Conservation (phyloP, 495 filamentous ascomycete genomes). For the Xylaria scruposa region DNA sequence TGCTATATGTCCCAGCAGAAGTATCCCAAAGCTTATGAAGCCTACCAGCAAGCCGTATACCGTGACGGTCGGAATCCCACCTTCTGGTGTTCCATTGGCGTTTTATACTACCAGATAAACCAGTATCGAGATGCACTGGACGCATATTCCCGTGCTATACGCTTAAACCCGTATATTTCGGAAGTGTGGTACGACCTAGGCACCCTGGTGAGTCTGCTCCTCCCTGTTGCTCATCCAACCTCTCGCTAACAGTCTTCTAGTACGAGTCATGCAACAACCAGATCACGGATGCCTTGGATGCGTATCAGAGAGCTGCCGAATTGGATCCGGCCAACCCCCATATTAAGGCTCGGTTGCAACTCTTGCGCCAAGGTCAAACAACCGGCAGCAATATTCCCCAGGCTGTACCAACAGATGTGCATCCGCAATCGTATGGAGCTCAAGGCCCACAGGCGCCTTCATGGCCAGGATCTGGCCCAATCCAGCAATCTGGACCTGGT, state of each 20-base stretch:
- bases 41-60: constrained; percentile 98
- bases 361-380: constrained; percentile 80
- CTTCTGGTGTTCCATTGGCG: constrained; percentile 99
- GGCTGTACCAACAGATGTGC: constrained; percentile 56
- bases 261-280: constrained; percentile 99
- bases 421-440: constrained; percentile 80
- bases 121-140: constrained; percentile 98
- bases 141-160: constrained; percentile 97
- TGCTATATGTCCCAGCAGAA: constrained; percentile 99
- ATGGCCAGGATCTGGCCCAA: constrained; percentile 75
- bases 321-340: constrained; percentile 92
- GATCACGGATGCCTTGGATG: constrained; percentile 93
- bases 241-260: constrained; percentile 52
- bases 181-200: constrained; percentile 99
- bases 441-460: constrained; percentile 79
- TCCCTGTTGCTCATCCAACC: constrained; percentile 18
- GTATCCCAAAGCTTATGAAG: constrained; percentile 98
- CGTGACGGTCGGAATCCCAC: constrained; percentile 97
- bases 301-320: constrained; percentile 93
- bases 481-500: constrained; percentile 62
- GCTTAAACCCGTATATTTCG: constrained; percentile 97
- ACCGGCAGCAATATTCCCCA: constrained; percentile 56
- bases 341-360: constrained; percentile 91
- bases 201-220: constrained; percentile 73
- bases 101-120: constrained; percentile 99